Evolutionary conservation across 2,329 filamentous ascomycete genomes (phyloP).

Genomic region (Chrysosporium keratinophilum): DNA sequence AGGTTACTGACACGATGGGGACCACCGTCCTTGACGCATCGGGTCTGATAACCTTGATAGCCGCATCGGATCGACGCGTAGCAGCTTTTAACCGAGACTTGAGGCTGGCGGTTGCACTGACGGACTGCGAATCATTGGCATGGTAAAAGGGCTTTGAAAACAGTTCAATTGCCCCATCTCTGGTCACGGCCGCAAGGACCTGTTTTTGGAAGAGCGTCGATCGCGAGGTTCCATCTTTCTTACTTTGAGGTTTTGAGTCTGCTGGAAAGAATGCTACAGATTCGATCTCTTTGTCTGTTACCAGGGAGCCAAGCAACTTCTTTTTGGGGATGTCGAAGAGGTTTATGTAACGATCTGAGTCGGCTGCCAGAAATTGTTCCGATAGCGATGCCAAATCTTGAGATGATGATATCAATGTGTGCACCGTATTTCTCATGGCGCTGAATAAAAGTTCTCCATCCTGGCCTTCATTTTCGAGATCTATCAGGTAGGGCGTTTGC

Average conservation of each 20-base stretch:
- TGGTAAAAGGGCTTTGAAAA: constrained; percentile 41
- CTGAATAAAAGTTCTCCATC: constrained; percentile 36
- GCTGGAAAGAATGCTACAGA: constrained; percentile 29
- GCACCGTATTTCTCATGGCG: constrained; percentile 42
- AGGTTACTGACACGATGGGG: constrained; percentile 35
- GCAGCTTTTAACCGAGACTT: constrained; percentile 38
- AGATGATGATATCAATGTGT: constrained; percentile 37
- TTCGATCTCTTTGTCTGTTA: constrained; percentile 39
- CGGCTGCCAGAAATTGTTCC: constrained; percentile 39
- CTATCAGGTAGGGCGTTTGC: constrained; percentile 39
- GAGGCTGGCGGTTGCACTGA: constrained; percentile 27
- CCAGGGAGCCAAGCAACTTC: constrained; percentile 39
- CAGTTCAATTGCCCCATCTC: constrained; percentile 41
- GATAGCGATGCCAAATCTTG: constrained; percentile 24
- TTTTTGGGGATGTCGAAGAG: constrained; percentile 37
- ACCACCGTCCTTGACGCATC: constrained; percentile 32
- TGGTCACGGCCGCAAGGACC: constrained; percentile 38
- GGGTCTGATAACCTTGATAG: constrained; percentile 37
- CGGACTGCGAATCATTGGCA: constrained; percentile 20
- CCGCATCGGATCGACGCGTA: constrained; percentile 37
- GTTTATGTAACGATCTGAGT: constrained; percentile 43
- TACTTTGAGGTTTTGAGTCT: constrained; percentile 15
- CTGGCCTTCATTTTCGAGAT: constrained; percentile 30
- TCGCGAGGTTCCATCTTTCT: constrained; percentile 11
- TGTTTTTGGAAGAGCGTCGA: constrained; percentile 27